Conservation (phyloP, 2,329 filamentous ascomycete species). For the Fusarium hainanense region DNA sequence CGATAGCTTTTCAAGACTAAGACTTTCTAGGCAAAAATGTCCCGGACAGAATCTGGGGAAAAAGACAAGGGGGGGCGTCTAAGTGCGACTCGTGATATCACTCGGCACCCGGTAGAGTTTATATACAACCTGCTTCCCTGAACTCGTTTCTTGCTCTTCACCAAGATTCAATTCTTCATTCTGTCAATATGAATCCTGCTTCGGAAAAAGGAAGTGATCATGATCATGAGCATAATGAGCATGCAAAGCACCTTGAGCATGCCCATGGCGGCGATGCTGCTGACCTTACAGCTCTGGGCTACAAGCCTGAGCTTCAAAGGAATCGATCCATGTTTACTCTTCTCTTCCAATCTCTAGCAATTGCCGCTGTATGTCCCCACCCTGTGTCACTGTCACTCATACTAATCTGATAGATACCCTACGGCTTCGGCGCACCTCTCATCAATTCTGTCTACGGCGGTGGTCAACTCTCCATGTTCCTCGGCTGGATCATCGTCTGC, state of each 20-base stretch:
- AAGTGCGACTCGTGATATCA: constrained; percentile 21
- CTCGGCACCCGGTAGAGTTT: background rate
- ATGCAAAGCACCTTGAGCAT: constrained; percentile 13
- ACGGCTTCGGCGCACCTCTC: constrained; percentile 42
- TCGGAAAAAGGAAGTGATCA: constrained; percentile 32
- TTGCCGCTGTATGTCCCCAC: constrained; percentile 38
- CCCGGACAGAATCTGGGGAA: constrained; percentile 33
- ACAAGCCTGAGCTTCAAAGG: constrained; percentile 50
- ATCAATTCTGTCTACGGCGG: constrained; percentile 42
- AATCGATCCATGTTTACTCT: constrained; percentile 47
- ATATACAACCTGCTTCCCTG: constrained; percentile 21
- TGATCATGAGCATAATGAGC: constrained; percentile 14
- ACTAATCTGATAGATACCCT: constrained; percentile 36
- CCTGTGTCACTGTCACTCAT: too few relatives aligned
- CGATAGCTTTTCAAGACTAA: constrained; percentile 21
- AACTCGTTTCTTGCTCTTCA: background rate
- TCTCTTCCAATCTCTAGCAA: constrained; percentile 46
- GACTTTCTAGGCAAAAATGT: constrained; percentile 33
- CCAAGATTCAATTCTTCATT: background rate
- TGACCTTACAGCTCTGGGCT: constrained; percentile 59
- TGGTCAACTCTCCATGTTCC: constrained; percentile 66
- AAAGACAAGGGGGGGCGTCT: background rate
- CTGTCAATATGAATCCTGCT: constrained; percentile 7
- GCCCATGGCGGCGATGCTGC: constrained; percentile 29
- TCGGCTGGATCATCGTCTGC: constrained; percentile 72